Base-by-base conservation (phyloP, 345 rosid species). In the Eucalyptus pauciflora region DNA sequence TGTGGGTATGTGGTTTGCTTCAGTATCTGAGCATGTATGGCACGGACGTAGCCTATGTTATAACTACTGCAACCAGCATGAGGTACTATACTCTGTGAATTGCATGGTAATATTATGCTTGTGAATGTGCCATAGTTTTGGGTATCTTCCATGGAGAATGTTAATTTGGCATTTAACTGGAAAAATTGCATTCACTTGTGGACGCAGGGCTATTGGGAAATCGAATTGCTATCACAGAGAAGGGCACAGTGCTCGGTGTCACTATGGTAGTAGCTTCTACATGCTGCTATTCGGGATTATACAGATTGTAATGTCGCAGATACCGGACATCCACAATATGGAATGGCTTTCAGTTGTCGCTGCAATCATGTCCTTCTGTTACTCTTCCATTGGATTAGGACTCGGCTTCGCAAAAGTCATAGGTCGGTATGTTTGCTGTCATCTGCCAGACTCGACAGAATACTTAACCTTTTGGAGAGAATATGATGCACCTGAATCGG, bases 61-160 rank as follows among this genome's bases (percentile, higher is more conserved):
- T 96, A 87, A 94, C 96, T 20, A 91, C 96, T 85, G 90, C 98
- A 49, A 94, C 93, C 69, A 58, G 97, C 83, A 92, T 95, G 93
- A 94, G 97, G 98, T 95, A 92, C 89, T 31, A 11, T 45, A 18
- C 33, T 12, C 81, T 45, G 50, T 13, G 51, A 69, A 22, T 10
- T 33, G 14, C 12, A 49, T 37, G 45, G 79, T 43, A 29, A 45
- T 52, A 45, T 56, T 46, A 18, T 41, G 50, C 54, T 50, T 5
- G 20, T 24, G 45, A 31, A 41, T 56, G 15, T 41, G 49, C 31
- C 52, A 64, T 45, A 50, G 12, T n/a, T 48, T 20, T 41, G 41
- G 50, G 17, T 24, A 62, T 41, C 52, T 51, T 56, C 17, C 12
- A 43, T 87, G 4, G 2, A 29, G 50, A 37, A 25, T 50, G 37